Base-by-base conservation (phyloP, 176 grass and related monocot species). In the Microstegium vimineum region DNA sequence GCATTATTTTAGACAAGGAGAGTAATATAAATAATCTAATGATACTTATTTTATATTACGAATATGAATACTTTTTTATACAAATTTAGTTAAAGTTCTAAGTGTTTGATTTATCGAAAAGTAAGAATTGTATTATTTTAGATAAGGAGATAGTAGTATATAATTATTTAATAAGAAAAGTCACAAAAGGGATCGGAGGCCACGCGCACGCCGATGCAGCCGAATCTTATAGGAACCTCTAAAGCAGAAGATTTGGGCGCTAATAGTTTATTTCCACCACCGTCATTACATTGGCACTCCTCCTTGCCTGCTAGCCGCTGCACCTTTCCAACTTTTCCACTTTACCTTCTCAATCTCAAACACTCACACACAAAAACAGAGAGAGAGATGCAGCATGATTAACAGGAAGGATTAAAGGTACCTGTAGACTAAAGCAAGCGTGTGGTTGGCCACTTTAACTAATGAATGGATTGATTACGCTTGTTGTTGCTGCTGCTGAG, bases 171-270 rank as follows among this genome's bases (percentile, higher is more conserved):
- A 14, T 45, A 15, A 6, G 22, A 40, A 38, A 1, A 41, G 8
- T 10, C 36, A 2, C 11, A 28, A 42, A 71, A 71, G 40, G 23
- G 45, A 17, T 47, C 45, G 15, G 13, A 31, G 63, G 34, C 43
- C 69, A 82, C 69, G 85, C 69, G 85, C 82, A 78, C 66, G 85
- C 73, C 74, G 73, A 71, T 79, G 82, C 66, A 25, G 63, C 74
- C 68, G 83, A 85, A 86, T 89, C 86, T 88, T 46, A n/a, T n/a
- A 76, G 77, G 77, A 38, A 18, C 71, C 65, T 69, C 77, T 62
- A 80, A 78, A 75, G 83, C 2, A 30, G 35, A 89, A 83, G 86
- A 92, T 92, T 89, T 92, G 63, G 61, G 37, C 27, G 13, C 78
- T 14, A 75, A 54, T 93, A 62, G 17, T 90, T 87, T 90, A 93